Evolutionary conservation across 306 rosid species (phyloP).

Genomic region (Calophaca sinica): DNA sequence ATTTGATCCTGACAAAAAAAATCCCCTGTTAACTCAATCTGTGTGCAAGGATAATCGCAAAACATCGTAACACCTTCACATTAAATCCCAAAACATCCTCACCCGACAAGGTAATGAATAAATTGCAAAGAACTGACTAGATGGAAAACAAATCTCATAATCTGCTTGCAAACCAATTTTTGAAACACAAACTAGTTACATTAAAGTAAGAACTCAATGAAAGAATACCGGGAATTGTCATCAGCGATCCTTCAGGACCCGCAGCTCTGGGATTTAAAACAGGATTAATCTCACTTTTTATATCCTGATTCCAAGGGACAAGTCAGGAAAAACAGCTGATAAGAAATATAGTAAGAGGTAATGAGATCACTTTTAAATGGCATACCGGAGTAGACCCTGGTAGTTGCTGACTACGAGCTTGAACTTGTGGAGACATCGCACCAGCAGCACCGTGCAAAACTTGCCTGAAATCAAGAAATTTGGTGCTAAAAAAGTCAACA

Average conservation of each 20-base stretch:
- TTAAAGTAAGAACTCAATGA: constrained; percentile 35
- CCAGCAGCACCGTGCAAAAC: constrained; percentile 90
- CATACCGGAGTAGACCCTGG: constrained; percentile 91
- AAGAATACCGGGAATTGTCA: constrained; percentile 89
- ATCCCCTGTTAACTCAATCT: constrained; percentile 46
- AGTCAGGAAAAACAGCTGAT: constrained; percentile 50
- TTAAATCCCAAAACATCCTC: constrained; percentile 42
- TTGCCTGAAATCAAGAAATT: constrained; percentile 68
- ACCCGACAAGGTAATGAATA: constrained; percentile 23
- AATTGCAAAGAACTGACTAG: constrained; percentile 14
- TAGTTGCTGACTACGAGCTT: constrained; percentile 87
- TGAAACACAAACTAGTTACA: constrained; percentile 33
- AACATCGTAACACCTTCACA: constrained; percentile 22
- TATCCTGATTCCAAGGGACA: constrained; percentile 70
- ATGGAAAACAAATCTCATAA: constrained; percentile 17
- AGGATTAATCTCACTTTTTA: constrained; percentile 89
- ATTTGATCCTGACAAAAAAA: constrained; percentile 76
- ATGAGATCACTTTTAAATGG: neutral
- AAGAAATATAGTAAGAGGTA: constrained; percentile 34
- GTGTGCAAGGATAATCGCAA: constrained; percentile 26
- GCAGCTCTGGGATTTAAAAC: constrained; percentile 88
- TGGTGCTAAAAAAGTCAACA: constrained; percentile 36
- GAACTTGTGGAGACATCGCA: constrained; percentile 90
- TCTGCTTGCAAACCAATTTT: constrained; percentile 32
- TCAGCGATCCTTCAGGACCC: constrained; percentile 88